A percentile compares a stretch with the other conserved stretches of the same genome.
Conservation (phyloP, 768 basidiomycete genomes). For the Tulasnella sp. region DNA sequence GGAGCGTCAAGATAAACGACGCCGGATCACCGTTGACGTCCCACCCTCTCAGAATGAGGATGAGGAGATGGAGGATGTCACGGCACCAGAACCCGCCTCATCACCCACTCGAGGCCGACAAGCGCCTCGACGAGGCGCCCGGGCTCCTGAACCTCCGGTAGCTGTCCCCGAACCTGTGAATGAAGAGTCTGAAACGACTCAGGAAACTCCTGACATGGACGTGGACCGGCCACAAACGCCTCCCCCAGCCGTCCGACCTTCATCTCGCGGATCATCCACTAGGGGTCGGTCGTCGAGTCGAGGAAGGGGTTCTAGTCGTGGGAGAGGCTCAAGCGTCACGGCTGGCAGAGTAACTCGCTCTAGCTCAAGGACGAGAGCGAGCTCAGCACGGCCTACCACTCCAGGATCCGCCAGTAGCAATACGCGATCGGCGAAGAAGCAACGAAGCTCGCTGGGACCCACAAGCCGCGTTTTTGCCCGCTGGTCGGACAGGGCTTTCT, state of each 20-base stretch:
- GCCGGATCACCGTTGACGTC: background rate
- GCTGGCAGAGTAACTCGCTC: background rate
- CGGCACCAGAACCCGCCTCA: background rate
- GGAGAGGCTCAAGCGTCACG: too few relatives aligned
- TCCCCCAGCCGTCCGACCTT: background rate
- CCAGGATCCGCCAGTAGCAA: background rate
- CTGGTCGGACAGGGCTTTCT: background rate
- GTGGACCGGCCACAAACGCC: background rate
- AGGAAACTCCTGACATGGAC: background rate
- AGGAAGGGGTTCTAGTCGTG: background rate
- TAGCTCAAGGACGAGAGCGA: background rate
- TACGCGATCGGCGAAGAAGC: background rate
- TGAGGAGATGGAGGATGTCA: background rate
- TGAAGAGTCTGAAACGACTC: background rate
- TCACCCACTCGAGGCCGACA: background rate
- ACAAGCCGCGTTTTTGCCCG: slow-evolving; percentile 1
- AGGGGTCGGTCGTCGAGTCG: background rate
- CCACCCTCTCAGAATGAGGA: background rate
- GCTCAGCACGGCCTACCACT: background rate
- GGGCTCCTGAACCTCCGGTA: background rate
- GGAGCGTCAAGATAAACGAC: background rate
- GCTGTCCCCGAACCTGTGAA: background rate
- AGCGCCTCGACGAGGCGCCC: background rate
- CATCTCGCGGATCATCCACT: background rate
- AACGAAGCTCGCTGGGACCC: background rate